A percentile compares a stretch with the other conserved stretches of the same genome.
Conservation (phyloP, 257 asterid species). For the Mitragyna speciosa region DNA sequence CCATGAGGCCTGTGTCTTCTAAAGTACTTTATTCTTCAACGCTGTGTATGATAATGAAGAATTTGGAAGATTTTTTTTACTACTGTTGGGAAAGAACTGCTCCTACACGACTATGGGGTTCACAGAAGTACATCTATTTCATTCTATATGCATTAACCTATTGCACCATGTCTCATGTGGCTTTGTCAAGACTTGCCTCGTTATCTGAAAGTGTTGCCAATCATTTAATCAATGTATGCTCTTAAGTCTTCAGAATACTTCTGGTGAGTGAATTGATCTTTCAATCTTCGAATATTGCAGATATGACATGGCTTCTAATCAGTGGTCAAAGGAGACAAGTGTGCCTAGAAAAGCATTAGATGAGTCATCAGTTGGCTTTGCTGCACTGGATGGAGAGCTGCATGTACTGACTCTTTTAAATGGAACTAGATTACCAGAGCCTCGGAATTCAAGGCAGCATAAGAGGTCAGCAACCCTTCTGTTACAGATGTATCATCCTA, state of each 20-base stretch:
- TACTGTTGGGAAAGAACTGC: not conserved
- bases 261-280: not conserved
- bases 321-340: conserved; percentile 69
- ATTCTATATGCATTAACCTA: not conserved
- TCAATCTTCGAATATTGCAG: conserved; percentile 30
- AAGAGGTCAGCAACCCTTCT: conserved; percentile 57
- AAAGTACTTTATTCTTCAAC: not conserved
- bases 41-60: not conserved
- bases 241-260: not conserved
- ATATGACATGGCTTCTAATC: conserved; percentile 54
- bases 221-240: not conserved
- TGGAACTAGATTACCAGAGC: conserved; percentile 34
- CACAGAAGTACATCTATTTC: not conserved
- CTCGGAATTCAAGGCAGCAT: conserved; percentile 47
- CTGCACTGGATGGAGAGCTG: conserved; percentile 68
- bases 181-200: not conserved
- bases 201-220: not conserved
- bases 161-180: not conserved
- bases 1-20: conserved; percentile 1
- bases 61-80: not conserved
- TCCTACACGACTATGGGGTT: not conserved
- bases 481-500: conserved; percentile 73
- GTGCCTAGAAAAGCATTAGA: conserved; percentile 58
- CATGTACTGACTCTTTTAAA: conserved; percentile 50
- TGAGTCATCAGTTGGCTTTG: conserved; percentile 69